Percentiles rank a stretch among this genome's conserved stretches.
phyloP scores from a whole-genome alignment of 2,329 filamentous ascomycete species.

The Aspergillus nomiae region DNA sequence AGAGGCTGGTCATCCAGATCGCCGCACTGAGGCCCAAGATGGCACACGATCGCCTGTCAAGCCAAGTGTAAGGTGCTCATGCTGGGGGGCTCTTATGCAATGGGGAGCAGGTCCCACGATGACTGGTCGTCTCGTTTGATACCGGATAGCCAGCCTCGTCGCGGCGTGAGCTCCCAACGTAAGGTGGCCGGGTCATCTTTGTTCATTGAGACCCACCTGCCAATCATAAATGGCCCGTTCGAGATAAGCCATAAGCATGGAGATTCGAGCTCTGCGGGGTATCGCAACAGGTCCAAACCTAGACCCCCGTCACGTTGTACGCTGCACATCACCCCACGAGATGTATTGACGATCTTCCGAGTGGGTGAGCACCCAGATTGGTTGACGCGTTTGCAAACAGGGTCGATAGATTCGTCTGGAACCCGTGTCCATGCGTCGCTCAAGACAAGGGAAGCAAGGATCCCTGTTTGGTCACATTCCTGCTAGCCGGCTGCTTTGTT shows the following conservation, averaged over 20 bases:
- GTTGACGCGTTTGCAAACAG: background rate
- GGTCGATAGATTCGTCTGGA: background rate
- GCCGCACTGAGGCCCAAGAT: background rate
- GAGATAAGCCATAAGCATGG: background rate
- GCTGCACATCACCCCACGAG: background rate
- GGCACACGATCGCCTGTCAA: background rate
- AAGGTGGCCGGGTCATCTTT: background rate
- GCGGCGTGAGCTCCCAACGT: background rate
- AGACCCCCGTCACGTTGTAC: background rate
- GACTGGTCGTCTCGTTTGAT: background rate
- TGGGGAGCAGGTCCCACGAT: background rate
- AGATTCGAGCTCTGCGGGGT: conserved; percentile 1
- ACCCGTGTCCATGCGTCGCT: background rate
- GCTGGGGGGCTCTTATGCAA: background rate
- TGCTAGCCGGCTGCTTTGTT: background rate
- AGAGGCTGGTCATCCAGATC: background rate
- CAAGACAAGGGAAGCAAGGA: background rate
- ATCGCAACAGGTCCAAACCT: background rate
- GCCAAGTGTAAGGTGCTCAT: background rate
- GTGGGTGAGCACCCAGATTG: background rate
- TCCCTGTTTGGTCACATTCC: background rate
- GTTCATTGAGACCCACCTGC: background rate
- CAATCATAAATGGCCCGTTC: conserved; percentile 1
- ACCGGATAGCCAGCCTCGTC: background rate
- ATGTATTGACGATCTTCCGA: background rate